Evolutionary conservation across 1,284 basidiomycete species (phyloP).

Genomic region (Pisolithus thermaeus): DNA sequence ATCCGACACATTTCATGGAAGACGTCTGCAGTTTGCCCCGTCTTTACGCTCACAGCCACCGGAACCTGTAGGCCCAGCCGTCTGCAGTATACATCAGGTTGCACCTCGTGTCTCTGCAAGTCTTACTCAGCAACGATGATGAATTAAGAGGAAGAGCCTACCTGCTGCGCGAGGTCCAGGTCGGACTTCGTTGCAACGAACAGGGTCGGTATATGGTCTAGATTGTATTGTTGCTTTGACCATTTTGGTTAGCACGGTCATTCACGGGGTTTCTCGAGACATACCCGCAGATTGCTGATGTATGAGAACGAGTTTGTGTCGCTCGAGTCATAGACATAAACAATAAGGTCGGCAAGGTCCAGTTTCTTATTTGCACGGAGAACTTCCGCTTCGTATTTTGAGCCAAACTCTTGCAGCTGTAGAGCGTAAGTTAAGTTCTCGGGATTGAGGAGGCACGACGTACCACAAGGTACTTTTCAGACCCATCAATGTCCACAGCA

Average conservation of each 20-base stretch:
- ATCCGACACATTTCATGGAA: conserved; percentile 82
- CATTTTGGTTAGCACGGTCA: conserved; percentile 12
- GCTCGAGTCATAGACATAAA: conserved; percentile 96
- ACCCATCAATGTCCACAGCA: conserved; percentile 90
- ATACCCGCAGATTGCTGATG: conserved; percentile 89
- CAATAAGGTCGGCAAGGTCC: conserved; percentile 88
- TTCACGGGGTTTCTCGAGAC: conserved; percentile 19
- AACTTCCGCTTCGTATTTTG: conserved; percentile 88
- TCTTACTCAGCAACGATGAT: conserved; percentile 9
- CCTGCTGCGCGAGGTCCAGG: conserved; percentile 92
- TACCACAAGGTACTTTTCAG: conserved; percentile 94
- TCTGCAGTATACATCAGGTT: conserved; percentile 95
- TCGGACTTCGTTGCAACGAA: conserved; percentile 99
- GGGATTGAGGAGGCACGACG: conserved; percentile 29
- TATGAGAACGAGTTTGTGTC: conserved; percentile 99
- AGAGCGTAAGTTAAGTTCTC: conserved; percentile 7
- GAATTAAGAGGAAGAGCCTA: conserved; percentile 5
- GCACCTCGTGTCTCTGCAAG: conserved; percentile 87
- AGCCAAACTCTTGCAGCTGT: conserved; percentile 95
- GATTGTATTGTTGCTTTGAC: conserved; percentile 87
- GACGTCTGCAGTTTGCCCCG: conserved; percentile 82
- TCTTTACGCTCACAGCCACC: conserved; percentile 85
- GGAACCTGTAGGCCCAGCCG: conserved; percentile 82
- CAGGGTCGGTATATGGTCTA: conserved; percentile 90
- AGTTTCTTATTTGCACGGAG: conserved; percentile 87